Evolutionary conservation across 1,284 basidiomycete genomes (phyloP).

Genomic region (Anthracocystis setariae): DNA sequence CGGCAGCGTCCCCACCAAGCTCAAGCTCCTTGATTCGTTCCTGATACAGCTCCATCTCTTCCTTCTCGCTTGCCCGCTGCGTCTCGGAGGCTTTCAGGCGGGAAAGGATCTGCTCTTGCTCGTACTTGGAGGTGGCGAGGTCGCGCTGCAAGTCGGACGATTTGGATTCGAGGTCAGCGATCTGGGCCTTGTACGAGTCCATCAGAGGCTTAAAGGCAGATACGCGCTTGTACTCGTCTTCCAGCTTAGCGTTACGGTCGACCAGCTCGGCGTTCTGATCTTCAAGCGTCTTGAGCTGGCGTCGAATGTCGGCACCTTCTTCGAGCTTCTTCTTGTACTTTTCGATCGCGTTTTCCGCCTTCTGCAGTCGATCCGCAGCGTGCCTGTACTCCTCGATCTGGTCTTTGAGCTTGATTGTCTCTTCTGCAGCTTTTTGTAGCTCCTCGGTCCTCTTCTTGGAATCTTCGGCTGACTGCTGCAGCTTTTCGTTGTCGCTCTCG

Average conservation of each 20-base stretch:
- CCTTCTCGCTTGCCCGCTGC: slow-evolving; percentile 81
- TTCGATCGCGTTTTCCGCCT: slow-evolving; percentile 96
- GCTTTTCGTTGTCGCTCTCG: slow-evolving; percentile 54
- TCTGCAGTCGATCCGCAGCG: slow-evolving; percentile 87
- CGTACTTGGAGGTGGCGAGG: slow-evolving; percentile 51
- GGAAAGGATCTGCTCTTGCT: slow-evolving; percentile 52
- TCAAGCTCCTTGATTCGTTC: slow-evolving; percentile 92
- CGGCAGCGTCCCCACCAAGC: slow-evolving; percentile 68
- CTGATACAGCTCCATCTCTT: slow-evolving; percentile 87
- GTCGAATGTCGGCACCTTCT: slow-evolving; percentile 85
- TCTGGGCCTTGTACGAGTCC: slow-evolving; percentile 90
- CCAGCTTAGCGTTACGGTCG: slow-evolving; percentile 87
- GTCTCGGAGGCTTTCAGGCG: slow-evolving; percentile 70
- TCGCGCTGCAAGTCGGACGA: slow-evolving; percentile 76
- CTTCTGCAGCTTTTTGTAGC: slow-evolving; percentile 79
- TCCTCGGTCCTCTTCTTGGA: slow-evolving; percentile 74
- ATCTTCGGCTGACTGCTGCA: slow-evolving; percentile 34
- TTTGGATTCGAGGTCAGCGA: slow-evolving; percentile 82
- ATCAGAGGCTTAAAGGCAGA: slow-evolving; percentile 86
- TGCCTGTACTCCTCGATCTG: slow-evolving; percentile 85
- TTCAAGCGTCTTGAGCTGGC: slow-evolving; percentile 85
- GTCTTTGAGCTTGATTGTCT: slow-evolving; percentile 83
- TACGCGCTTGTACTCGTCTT: slow-evolving; percentile 88
- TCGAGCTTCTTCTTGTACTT: slow-evolving; percentile 99
- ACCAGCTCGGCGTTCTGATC: slow-evolving; percentile 91